These are phyloP conservation scores for Neurospora discreta DNA, from an alignment of 495 filamentous ascomycete genomes.

Conservation along the genomic window DNA sequence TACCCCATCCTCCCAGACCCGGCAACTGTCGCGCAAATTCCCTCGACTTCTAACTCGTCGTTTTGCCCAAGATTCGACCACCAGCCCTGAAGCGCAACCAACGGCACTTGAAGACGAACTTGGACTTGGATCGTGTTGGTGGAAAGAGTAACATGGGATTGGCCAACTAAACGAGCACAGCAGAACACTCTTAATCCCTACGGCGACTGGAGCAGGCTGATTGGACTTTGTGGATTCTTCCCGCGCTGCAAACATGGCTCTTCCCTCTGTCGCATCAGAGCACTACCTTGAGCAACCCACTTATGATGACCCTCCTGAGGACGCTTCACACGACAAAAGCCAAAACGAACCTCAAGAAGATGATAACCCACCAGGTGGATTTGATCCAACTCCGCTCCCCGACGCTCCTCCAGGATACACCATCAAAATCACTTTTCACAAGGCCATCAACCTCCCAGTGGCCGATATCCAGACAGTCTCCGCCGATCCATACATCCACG, in stretches of 20 bases:
- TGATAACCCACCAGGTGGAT: conserved; percentile 63
- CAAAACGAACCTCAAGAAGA: conserved; percentile 44
- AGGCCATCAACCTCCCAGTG: conserved; percentile 66
- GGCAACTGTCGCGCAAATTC: not conserved
- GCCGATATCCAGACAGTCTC: conserved; percentile 67
- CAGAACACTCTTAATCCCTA: not conserved
- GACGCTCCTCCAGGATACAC: conserved; percentile 65
- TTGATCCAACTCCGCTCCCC: conserved; percentile 66
- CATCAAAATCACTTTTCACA: conserved; percentile 74
- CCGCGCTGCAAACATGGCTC: not conserved
- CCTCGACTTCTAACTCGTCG: not conserved
- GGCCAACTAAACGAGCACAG: not conserved
- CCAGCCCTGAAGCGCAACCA: not conserved
- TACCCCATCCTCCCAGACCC: not conserved
- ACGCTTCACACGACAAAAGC: not conserved
- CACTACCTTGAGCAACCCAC: not conserved
- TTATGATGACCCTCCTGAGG: not conserved
- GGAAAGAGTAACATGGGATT: not conserved
- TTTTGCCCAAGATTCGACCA: not conserved
- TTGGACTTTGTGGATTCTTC: not conserved
- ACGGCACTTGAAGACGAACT: not conserved
- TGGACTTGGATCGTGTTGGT: not conserved
- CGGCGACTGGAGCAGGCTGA: not conserved
- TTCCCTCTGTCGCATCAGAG: not conserved
- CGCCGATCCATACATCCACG: conserved; percentile 74